Percentiles rank a stretch among this genome's conserved stretches.
Conservation (phyloP, 768 basidiomycete genomes). For the Tylopilus rubrobrunneus region DNA sequence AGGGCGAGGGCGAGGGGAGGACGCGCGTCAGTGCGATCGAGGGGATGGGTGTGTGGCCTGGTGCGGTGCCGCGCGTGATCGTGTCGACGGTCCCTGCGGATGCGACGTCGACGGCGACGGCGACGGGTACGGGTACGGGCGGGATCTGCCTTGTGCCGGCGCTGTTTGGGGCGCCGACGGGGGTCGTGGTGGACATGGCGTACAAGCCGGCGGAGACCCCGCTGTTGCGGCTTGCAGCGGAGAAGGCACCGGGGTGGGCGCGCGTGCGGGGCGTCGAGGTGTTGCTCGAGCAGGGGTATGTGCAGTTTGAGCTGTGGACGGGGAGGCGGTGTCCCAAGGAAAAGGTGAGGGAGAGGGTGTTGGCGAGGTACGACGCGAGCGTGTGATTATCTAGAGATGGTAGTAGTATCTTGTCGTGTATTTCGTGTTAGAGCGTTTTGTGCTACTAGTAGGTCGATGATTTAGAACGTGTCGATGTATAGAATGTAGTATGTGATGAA, state of each 20-base stretch:
- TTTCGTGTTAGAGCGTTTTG: no score
- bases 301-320: constrained; percentile 83
- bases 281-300: constrained; percentile 83
- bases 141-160: constrained; percentile 50
- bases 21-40: constrained; percentile 59
- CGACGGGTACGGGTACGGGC: neutral
- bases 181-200: constrained; percentile 88
- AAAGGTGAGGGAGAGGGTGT: constrained; percentile 45
- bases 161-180: constrained; percentile 60
- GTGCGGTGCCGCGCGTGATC: constrained; percentile 63
- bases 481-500: no score
- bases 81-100: constrained; percentile 85
- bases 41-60: constrained; percentile 52
- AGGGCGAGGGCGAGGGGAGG: constrained; percentile 11
- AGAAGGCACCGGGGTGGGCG: constrained; percentile 52
- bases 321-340: constrained; percentile 54
- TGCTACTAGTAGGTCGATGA: no score
- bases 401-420: neutral
- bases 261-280: constrained; percentile 79
- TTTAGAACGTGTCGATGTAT: no score
- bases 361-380: constrained; percentile 45
- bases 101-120: constrained; percentile 46
- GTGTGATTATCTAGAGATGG: no score
- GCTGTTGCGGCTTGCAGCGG: constrained; percentile 63
- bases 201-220: constrained; percentile 89